Evolutionary conservation across 352 stramenopile genomes (phyloP).

Genomic region (Globisporangium mamillatum): DNA sequence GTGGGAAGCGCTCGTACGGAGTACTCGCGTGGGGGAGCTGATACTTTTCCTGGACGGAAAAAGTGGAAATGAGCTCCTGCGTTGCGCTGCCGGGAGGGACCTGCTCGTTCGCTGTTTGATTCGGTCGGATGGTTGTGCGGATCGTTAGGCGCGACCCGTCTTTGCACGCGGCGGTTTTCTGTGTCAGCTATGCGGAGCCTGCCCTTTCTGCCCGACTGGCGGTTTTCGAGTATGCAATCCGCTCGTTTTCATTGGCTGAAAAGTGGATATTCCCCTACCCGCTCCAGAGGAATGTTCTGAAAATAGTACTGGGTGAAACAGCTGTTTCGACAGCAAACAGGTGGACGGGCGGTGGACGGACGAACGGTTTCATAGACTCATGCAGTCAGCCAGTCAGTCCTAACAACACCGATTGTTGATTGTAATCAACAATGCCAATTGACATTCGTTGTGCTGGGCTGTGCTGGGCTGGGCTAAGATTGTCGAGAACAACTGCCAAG

Average conservation of each 20-base stretch:
- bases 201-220: constrained; percentile 2
- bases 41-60: constrained; percentile 24
- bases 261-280: neutral
- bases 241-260: neutral
- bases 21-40: constrained; percentile 14
- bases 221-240: constrained; percentile 10
- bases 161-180: constrained; percentile 2
- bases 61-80: constrained; percentile 25
- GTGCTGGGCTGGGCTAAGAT: neutral
- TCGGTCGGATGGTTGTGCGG: constrained; percentile 11
- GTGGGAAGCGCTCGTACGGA: neutral
- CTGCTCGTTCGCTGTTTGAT: neutral
- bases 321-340: constrained; percentile 11
- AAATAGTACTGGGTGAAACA: constrained; percentile 1
- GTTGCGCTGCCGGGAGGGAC: neutral
- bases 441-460: neutral
- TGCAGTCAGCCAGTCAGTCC: neutral
- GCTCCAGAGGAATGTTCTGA: constrained; percentile 3
- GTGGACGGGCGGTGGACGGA: neutral
- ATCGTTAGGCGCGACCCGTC: neutral
- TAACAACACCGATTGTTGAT: neutral
- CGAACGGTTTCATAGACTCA: neutral
- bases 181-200: neutral
- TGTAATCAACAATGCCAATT: neutral
- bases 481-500: neutral